Evolutionary conservation across 257 asterid species (phyloP).

Genomic region (Capsicum rhomboideum): DNA sequence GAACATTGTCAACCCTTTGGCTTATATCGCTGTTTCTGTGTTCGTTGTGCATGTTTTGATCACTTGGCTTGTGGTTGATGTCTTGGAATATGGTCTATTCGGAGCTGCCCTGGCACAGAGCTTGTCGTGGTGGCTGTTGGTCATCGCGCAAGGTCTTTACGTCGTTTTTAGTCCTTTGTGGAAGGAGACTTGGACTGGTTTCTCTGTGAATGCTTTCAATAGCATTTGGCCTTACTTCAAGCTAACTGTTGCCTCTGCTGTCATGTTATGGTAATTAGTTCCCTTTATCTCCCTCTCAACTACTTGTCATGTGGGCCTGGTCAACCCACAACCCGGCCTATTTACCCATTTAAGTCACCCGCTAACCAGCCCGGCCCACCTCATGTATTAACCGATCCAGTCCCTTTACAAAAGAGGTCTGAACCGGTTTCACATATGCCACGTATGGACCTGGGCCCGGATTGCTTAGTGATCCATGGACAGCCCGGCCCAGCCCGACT

Average conservation of each 20-base stretch:
- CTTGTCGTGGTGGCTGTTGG: slow-evolving; percentile 26
- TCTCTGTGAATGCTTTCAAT: slow-evolving; percentile 12
- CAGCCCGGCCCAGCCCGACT: background rate
- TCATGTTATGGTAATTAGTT: slow-evolving; percentile 19
- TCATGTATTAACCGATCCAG: background rate
- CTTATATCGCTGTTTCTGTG: slow-evolving; percentile 14
- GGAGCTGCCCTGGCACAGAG: slow-evolving; percentile 20
- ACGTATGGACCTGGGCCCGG: background rate
- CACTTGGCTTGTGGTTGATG: slow-evolving; percentile 19
- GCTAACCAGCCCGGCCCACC: background rate
- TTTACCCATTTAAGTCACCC: background rate
- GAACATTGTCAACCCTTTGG: slow-evolving; percentile 28
- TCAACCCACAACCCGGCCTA: background rate
- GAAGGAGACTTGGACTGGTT: slow-evolving; percentile 23
- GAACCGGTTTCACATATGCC: background rate
- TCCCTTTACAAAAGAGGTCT: background rate
- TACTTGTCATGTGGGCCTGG: background rate
- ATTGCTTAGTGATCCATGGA: background rate
- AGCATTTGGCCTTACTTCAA: slow-evolving; percentile 26
- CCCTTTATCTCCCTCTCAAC: background rate
- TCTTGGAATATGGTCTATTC: slow-evolving; percentile 13
- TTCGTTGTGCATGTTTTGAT: slow-evolving; percentile 19
- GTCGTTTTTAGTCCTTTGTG: slow-evolving; percentile 15
- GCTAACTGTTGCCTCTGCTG: slow-evolving; percentile 21
- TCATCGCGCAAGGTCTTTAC: slow-evolving; percentile 16